Evolutionary conservation across 1,284 basidiomycete genomes (phyloP).

Genomic region (Apiotrichum mycotoxinovorans): DNA sequence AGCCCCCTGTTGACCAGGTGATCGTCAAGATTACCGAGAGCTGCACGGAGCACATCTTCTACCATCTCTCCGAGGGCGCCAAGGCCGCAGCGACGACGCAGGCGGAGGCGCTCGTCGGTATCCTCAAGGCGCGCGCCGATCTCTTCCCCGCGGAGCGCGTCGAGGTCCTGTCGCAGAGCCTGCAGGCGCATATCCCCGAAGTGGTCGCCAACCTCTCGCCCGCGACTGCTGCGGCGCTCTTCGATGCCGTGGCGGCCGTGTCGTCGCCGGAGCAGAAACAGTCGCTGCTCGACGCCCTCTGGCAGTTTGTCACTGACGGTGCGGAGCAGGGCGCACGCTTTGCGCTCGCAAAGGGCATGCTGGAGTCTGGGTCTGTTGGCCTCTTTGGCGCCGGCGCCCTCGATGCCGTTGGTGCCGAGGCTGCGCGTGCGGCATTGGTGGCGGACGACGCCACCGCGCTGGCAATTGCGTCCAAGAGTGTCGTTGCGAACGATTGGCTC

Average conservation of each 20-base stretch:
- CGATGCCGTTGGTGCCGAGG: constrained; percentile 33
- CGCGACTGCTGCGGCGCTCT: constrained; percentile 11
- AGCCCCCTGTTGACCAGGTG: constrained; percentile 7
- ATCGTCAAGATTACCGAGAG: constrained; percentile 19
- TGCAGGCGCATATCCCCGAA: constrained; percentile 20
- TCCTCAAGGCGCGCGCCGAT: constrained; percentile 16
- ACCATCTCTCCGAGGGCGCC: not conserved
- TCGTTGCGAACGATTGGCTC: constrained; percentile 17
- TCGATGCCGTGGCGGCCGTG: constrained; percentile 15
- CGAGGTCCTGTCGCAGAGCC: constrained; percentile 15
- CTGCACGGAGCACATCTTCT: constrained; percentile 18
- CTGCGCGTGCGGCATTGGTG: constrained; percentile 29
- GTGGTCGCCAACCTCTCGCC: constrained; percentile 20
- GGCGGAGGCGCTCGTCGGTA: constrained; percentile 21
- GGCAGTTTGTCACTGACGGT: constrained; percentile 14
- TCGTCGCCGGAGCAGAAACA: constrained; percentile 4
- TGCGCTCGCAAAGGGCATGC: constrained; percentile 16
- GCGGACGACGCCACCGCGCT: constrained; percentile 14
- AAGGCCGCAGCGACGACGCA: not conserved
- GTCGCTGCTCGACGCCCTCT: constrained; percentile 13
- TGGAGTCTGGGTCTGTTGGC: constrained; percentile 1
- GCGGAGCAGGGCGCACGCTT: constrained; percentile 20
- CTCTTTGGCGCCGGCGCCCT: constrained; percentile 24
- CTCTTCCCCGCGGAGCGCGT: constrained; percentile 18
- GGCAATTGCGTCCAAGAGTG: constrained; percentile 19